These are phyloP conservation scores for Trypanosoma mega DNA, from an alignment of 208 protist species.

Conservation along the genomic window DNA sequence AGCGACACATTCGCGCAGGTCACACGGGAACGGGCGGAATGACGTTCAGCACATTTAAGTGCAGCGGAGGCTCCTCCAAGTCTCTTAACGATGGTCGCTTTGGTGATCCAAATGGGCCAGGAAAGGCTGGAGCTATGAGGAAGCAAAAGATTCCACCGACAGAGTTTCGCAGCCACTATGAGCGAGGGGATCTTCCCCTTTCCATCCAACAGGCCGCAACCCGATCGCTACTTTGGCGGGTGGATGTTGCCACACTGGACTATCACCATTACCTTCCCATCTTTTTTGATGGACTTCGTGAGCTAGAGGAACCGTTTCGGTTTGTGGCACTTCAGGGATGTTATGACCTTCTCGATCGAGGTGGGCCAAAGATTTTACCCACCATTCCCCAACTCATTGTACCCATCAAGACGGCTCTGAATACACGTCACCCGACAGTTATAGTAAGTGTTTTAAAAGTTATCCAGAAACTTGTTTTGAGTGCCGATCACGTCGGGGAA, in stretches of 20 bases:
- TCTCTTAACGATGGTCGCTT: slow-evolving; percentile 69
- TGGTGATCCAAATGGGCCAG: slow-evolving; percentile 71
- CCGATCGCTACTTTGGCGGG: slow-evolving; percentile 96
- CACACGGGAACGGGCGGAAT: slow-evolving; percentile 84
- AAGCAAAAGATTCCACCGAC: slow-evolving; percentile 87
- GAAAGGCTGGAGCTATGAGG: slow-evolving; percentile 55
- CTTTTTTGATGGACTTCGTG: slow-evolving; percentile 98
- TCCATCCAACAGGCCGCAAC: slow-evolving; percentile 93
- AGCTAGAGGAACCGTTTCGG: slow-evolving; percentile 95
- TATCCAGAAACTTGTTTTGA: slow-evolving; percentile 95
- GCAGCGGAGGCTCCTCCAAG: slow-evolving; percentile 30
- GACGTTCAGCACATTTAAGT: slow-evolving; percentile 82
- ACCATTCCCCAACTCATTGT: slow-evolving; percentile 99
- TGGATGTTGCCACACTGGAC: slow-evolving; percentile 97
- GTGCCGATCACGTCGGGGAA: slow-evolving; percentile 94
- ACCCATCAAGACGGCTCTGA: slow-evolving; percentile 98
- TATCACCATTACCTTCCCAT: slow-evolving; percentile 99
- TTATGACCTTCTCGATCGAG: slow-evolving; percentile 93
- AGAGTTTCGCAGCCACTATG: slow-evolving; percentile 97
- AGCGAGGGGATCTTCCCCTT: slow-evolving; percentile 97
- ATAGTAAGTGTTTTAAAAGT: slow-evolving; percentile 95
- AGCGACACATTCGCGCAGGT: slow-evolving; percentile 47
- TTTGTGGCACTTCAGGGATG: slow-evolving; percentile 96
- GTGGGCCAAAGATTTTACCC: slow-evolving; percentile 95
- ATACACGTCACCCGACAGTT: slow-evolving; percentile 96